A percentile compares a stretch with the other conserved stretches of the same genome.
These are phyloP conservation scores for Alternaria atra DNA, from an alignment of 2,329 filamentous ascomycete genomes.

Conservation along the genomic window DNA sequence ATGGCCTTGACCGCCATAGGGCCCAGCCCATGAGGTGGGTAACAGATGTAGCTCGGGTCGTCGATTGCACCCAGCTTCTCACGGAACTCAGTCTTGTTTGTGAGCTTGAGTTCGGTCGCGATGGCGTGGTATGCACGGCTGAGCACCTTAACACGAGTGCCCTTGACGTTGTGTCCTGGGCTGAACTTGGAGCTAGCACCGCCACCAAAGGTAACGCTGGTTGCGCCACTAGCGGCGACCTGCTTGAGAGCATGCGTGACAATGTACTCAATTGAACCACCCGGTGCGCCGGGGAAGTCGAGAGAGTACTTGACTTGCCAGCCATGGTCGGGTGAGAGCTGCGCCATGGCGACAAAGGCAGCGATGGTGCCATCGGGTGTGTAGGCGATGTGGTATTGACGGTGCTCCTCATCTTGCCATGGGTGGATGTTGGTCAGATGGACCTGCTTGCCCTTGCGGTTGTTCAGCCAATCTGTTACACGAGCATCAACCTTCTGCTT, in stretches of 20 bases:
- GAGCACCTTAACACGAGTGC: constrained; percentile 81
- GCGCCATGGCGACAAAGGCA: constrained; percentile 82
- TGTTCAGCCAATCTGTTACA: constrained; percentile 80
- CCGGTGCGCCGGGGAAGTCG: constrained; percentile 88
- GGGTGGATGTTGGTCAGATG: constrained; percentile 90
- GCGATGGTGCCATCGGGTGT: constrained; percentile 76
- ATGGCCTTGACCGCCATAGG: constrained; percentile 85
- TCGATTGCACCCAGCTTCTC: constrained; percentile 88
- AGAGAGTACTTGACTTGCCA: constrained; percentile 98
- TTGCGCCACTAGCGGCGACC: constrained; percentile 66
- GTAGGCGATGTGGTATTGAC: constrained; percentile 84
- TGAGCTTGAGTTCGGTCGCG: constrained; percentile 81
- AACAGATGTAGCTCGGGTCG: constrained; percentile 88
- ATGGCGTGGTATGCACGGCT: constrained; percentile 83
- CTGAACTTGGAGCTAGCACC: constrained; percentile 79
- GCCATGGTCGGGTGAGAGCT: constrained; percentile 80
- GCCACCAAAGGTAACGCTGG: constrained; percentile 83
- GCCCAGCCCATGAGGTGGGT: constrained; percentile 84
- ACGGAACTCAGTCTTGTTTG: constrained; percentile 86
- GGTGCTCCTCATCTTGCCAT: constrained; percentile 84
- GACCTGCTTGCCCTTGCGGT: constrained; percentile 84
- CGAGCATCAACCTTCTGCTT: constrained; percentile 74
- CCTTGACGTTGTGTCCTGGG: constrained; percentile 82
- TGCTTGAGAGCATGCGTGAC: constrained; percentile 75
- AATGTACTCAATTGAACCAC: constrained; percentile 84